Evolutionary conservation across 345 rosid genomes (phyloP).

Genomic region (Syzygium aqueum): DNA sequence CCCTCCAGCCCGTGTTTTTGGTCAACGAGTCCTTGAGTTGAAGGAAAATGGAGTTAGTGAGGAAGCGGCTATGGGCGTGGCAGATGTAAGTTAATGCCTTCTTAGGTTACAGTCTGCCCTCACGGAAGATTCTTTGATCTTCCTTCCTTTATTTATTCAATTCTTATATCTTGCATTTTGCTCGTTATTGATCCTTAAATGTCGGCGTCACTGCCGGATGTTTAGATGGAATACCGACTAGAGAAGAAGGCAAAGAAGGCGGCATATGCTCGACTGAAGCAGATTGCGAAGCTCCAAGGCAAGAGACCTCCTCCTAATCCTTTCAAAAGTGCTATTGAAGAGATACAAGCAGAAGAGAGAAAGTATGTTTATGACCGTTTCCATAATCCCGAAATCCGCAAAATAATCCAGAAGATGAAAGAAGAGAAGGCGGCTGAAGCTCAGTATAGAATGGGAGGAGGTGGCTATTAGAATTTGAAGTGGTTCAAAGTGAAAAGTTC

Average conservation of each 20-base stretch:
- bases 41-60: constrained; percentile 67
- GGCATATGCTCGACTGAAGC: constrained; percentile 61
- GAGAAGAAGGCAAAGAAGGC: constrained; percentile 61
- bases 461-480: constrained; percentile 5
- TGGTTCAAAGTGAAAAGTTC: neutral
- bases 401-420: constrained; percentile 48
- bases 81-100: constrained; percentile 44
- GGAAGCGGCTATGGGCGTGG: constrained; percentile 65
- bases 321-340: constrained; percentile 55
- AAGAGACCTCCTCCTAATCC: constrained; percentile 80
- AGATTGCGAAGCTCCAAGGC: constrained; percentile 52
- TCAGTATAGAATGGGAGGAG: constrained; percentile 37
- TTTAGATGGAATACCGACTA: constrained; percentile 60
- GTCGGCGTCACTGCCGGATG: neutral
- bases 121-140: neutral
- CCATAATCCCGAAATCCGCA: constrained; percentile 33
- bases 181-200: neutral
- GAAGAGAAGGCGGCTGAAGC: constrained; percentile 36
- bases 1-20: constrained; percentile 72
- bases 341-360: constrained; percentile 47
- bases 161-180: neutral
- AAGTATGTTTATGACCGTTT: constrained; percentile 40
- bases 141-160: neutral
- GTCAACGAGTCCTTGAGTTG: constrained; percentile 65
- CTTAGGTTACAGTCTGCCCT: neutral